phyloP scores from a whole-genome alignment of 176 grass and related monocot species.

The Phragmites australis region DNA sequence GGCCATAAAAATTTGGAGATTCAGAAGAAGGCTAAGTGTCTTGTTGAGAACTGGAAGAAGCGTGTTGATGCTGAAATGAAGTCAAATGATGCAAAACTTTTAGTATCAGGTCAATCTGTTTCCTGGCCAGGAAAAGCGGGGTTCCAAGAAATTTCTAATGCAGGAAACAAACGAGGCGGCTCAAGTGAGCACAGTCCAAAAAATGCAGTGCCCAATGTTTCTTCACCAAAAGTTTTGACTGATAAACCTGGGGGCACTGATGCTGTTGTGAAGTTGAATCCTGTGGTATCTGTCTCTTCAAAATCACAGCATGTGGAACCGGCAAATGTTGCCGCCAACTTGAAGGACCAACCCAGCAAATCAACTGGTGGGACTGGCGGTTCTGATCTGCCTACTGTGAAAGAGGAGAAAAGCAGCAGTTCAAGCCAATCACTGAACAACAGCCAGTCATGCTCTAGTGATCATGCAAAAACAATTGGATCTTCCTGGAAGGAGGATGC shows the following conservation, averaged over 20 bases:
- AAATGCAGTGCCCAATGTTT: slow-evolving; percentile 28
- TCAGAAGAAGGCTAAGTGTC: slow-evolving; percentile 61
- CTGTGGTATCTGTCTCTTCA: slow-evolving; percentile 20
- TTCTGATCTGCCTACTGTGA: slow-evolving; percentile 43
- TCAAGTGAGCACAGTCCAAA: slow-evolving; percentile 48
- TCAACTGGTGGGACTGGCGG: slow-evolving; percentile 34
- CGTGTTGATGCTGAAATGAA: slow-evolving; percentile 73
- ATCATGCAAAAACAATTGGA: slow-evolving; percentile 23
- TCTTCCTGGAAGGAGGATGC: slow-evolving; percentile 48
- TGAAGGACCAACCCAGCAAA: slow-evolving; percentile 52
- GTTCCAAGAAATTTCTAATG: slow-evolving; percentile 50
- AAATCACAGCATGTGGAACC: slow-evolving; percentile 42
- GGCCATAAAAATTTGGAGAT: slow-evolving; percentile 59
- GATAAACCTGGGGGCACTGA: slow-evolving; percentile 38
- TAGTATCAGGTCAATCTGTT: slow-evolving; percentile 54
- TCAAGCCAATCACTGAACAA: slow-evolving; percentile 89
- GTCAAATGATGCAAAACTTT: slow-evolving; percentile 49
- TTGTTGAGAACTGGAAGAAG: slow-evolving; percentile 78
- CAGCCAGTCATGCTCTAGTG: slow-evolving; percentile 85
- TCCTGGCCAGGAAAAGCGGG: slow-evolving; percentile 60
- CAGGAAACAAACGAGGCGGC: slow-evolving; percentile 43
- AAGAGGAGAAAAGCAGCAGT: slow-evolving; percentile 92
- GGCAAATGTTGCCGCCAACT: slow-evolving; percentile 25
- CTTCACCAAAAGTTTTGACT: slow-evolving; percentile 39
- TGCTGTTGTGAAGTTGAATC: slow-evolving; percentile 38